Evolutionary conservation across 1,139 yeast species (phyloP), one percentile per base, ranked within the genome.

Genomic region (Candida albicans): DNA sequence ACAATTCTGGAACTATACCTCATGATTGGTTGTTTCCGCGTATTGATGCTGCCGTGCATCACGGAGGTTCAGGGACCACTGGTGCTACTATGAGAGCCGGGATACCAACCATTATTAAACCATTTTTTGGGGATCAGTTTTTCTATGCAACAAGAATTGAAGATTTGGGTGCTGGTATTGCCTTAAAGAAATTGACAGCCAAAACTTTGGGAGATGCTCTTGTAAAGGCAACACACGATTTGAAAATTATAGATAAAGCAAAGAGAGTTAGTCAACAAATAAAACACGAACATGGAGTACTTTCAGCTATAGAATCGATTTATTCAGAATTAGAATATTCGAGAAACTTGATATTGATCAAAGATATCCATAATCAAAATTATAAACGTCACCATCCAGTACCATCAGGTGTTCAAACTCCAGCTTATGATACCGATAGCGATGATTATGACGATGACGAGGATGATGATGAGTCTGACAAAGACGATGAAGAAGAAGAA

Each of bases 41-140:
- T 51, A 72, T 93, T 35, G 96, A 91, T 64, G 97, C 93, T 0
- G 96, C 96, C 0, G 96, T 91, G 4, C 99, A 91, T 58, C 99
- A 91, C 62, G 99, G 99, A 32, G 99, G 99, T 0, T 86, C 96
- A 0, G 99, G 99, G 1, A 89, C 98, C 0, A 90, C 98, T 0
- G 99, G 99, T 9, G 96, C 97, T 0, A 78, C 95, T 2, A 62
- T 91, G 44, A 68, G 93, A 49, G 87, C 89, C 8, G 99, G 98
- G 0, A 61, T 87, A 28, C 97, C 98, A 0, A 88, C 96, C 0
- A 78, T 91, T 33, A 82, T 91, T 53, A 91, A 91, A 61, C 98
- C 99, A 2, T 91, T 93, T 58, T 91, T 91, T 64, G 99, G 97
- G 0, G 99, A 91, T 62, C 99, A 91, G 62, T 90, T 87, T 61